Evolutionary conservation across 371 early-diverging fungal species (phyloP).

Genomic region (Apophysomyces variabilis): DNA sequence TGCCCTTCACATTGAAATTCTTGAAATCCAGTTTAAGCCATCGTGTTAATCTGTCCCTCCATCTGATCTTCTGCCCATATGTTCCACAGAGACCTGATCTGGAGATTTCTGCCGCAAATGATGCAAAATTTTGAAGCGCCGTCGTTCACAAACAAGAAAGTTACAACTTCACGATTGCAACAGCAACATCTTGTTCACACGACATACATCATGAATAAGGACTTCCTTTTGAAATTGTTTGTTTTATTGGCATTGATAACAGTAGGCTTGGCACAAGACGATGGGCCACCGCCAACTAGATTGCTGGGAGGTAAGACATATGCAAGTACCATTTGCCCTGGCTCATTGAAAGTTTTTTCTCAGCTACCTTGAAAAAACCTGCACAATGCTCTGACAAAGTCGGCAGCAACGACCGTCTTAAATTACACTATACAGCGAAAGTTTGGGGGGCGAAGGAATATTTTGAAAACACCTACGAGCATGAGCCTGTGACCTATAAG

Average conservation of each 20-base stretch:
- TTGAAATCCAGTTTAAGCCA: neutral
- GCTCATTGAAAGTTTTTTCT: neutral
- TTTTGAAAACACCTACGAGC: slow-evolving; percentile 40
- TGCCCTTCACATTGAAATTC: no score
- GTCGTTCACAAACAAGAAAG: slow-evolving; percentile 5
- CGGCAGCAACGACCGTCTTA: slow-evolving; percentile 26
- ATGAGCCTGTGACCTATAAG: slow-evolving; percentile 21
- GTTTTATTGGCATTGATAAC: neutral
- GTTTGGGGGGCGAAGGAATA: slow-evolving; percentile 35
- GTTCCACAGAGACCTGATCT: slow-evolving; percentile 9
- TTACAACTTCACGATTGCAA: neutral
- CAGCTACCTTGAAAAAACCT: slow-evolving; percentile 31
- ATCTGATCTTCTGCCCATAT: neutral
- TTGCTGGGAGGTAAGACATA: slow-evolving; percentile 35
- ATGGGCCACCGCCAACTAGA: slow-evolving; percentile 31
- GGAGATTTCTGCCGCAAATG: neutral
- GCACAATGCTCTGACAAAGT: slow-evolving; percentile 31
- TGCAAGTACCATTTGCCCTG: neutral
- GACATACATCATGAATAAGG: neutral
- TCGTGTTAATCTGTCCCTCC: neutral
- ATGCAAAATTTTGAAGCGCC: slow-evolving; percentile 3
- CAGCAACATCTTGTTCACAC: slow-evolving; percentile 6
- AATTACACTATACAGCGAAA: slow-evolving; percentile 35
- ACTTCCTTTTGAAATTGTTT: neutral
- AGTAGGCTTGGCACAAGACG: slow-evolving; percentile 12